These are phyloP conservation scores for Aspergillus novofumigatus DNA, from an alignment of 2,329 filamentous ascomycete genomes.

Conservation along the genomic window DNA sequence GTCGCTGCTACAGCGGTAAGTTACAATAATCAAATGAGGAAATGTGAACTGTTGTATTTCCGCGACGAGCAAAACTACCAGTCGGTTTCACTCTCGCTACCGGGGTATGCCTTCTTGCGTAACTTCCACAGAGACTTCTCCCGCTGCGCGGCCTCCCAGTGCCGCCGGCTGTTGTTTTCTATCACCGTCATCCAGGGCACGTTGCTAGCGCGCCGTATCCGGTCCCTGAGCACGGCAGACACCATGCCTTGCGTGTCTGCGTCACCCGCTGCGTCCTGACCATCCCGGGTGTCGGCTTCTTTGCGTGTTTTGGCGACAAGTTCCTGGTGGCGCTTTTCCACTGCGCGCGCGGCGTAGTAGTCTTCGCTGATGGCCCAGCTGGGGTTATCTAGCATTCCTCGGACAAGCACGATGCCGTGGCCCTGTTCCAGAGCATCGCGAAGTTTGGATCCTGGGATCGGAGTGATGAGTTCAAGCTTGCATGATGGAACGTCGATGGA, in stretches of 20 bases:
- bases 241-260: slow-evolving; percentile 16
- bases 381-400: slow-evolving; percentile 44
- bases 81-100: slow-evolving; percentile 36
- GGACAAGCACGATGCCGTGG: slow-evolving; percentile 45
- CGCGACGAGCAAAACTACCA: slow-evolving; percentile 16
- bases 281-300: slow-evolving; percentile 11
- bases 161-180: slow-evolving; percentile 29
- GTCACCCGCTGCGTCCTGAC: not conserved
- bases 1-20: not conserved
- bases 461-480: slow-evolving; percentile 48
- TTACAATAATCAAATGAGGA: not conserved
- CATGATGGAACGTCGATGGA: slow-evolving; percentile 36
- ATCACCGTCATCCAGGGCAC: slow-evolving; percentile 41
- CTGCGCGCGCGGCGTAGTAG: slow-evolving; percentile 36
- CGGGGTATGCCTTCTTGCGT: slow-evolving; percentile 35
- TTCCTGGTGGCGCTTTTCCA: slow-evolving; percentile 30
- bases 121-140: slow-evolving; percentile 37
- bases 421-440: slow-evolving; percentile 30
- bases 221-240: slow-evolving; percentile 28
- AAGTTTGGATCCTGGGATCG: slow-evolving; percentile 35
- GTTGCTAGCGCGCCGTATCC: slow-evolving; percentile 33
- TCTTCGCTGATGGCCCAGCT: slow-evolving; percentile 45
- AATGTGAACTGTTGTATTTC: not conserved
- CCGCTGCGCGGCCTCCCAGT: slow-evolving; percentile 23
- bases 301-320: slow-evolving; percentile 16